Base-by-base conservation (phyloP, 129 eudicot genomes). In the Tagetes patula region DNA sequence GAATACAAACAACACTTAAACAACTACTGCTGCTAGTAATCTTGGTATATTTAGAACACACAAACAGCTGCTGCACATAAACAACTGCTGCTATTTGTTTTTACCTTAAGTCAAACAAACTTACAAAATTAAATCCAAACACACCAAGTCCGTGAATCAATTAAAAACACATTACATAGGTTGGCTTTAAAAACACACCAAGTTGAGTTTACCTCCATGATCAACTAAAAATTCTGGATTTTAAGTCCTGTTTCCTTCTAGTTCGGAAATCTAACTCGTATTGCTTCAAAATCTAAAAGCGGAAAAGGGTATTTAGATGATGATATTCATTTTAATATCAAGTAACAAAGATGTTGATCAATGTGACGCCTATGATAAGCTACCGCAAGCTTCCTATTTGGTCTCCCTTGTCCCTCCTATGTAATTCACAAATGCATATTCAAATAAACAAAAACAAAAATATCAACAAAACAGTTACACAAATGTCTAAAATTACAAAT, bases 391-490 rank as follows among this genome's bases (percentile, higher is more conserved):
- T 90, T 90, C 48, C 99, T 82, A 65, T 94, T 90, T 63, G 88
- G 91, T 56, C 99, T 59, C 33, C 99, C 99, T 71, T 94, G 82
- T 34, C 99, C 99, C 81, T 94, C 99, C 99, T 94, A 73, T 7
- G 6, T 27, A 20, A 9, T n/a, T n/a, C n/a, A 42, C 46, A 32
- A n/a, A n/a, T n/a, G n/a, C n/a, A n/a, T n/a, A 32, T 6, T 31
- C 65, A 60, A 77, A 8, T 46, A 30, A 47, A 4, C 61, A 53
- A 69, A 3, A 43, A 12, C 45, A n/a, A 61, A 61, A 36, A 4
- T 9, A 61, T 36, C 45, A 36, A 36, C 45, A 34, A 5, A 10
- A 60, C 11, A 34, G 11, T 2, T n/a, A n/a, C n/a, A n/a, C n/a
- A n/a, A n/a, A n/a, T n/a, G n/a, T n/a, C n/a, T n/a, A n/a, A n/a